Evolutionary conservation across 345 rosid species (phyloP).

Genomic region (Cardamine occulta): DNA sequence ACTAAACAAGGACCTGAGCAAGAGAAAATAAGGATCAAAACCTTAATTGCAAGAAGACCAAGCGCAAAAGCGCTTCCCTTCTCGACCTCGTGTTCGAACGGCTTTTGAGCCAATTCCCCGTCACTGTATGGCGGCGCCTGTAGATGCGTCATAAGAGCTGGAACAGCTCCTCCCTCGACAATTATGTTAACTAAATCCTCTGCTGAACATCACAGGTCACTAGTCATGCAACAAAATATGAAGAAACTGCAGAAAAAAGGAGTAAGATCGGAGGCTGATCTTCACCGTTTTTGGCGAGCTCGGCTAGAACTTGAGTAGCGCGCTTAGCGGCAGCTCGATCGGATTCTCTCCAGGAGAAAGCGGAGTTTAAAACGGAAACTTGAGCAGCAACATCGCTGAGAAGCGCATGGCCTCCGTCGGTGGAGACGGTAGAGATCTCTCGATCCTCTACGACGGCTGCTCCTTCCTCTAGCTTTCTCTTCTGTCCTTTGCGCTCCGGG

Average conservation of each 20-base stretch:
- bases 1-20: neutral
- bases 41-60: slow-evolving; percentile 98
- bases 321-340: slow-evolving; percentile 98
- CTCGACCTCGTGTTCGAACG: slow-evolving; percentile 97
- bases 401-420: slow-evolving; percentile 65
- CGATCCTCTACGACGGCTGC: slow-evolving; percentile 47
- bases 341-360: slow-evolving; percentile 85
- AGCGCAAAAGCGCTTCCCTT: slow-evolving; percentile 97
- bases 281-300: slow-evolving; percentile 95
- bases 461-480: slow-evolving; percentile 90
- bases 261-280: slow-evolving; percentile 42
- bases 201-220: slow-evolving; percentile 47
- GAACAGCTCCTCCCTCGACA: slow-evolving; percentile 96
- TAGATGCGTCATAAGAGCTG: slow-evolving; percentile 90
- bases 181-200: slow-evolving; percentile 96
- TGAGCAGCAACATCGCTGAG: slow-evolving; percentile 70
- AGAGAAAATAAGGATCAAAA: slow-evolving; percentile 29
- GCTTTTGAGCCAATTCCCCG: slow-evolving; percentile 55
- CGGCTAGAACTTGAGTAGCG: slow-evolving; percentile 95
- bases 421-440: slow-evolving; percentile 65
- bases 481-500: slow-evolving; percentile 91
- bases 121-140: slow-evolving; percentile 73
- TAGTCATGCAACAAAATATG: slow-evolving; percentile 24
- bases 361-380: slow-evolving; percentile 66
- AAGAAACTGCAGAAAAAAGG: slow-evolving; percentile 31